Percentiles rank a stretch among this genome's conserved stretches.
Evolutionary conservation across 75 land plant species (phyloP).

Genomic region (Pinus tabuliformis): DNA sequence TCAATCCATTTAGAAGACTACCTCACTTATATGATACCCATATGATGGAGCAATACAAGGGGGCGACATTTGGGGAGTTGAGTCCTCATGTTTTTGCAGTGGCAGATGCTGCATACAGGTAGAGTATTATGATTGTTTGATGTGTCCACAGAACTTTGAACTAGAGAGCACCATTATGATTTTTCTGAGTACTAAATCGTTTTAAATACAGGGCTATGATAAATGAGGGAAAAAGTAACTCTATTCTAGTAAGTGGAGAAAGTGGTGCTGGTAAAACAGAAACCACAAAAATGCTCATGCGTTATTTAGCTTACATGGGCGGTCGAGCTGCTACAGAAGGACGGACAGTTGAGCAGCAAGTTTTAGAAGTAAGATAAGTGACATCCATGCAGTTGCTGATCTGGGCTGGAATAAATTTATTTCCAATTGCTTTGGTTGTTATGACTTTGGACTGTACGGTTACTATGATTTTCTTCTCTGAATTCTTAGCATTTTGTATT

Average conservation of each 20-base stretch:
- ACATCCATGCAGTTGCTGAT: neutral
- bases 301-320: slow-evolving; percentile 88
- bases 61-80: slow-evolving; percentile 79
- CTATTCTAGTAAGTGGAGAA: slow-evolving; percentile 80
- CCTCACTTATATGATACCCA: slow-evolving; percentile 78
- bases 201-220: slow-evolving; percentile 74
- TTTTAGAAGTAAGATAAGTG: slow-evolving; percentile 69
- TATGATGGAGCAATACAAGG: slow-evolving; percentile 90
- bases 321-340: slow-evolving; percentile 81
- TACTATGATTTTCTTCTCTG: neutral
- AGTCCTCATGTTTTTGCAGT: slow-evolving; percentile 98
- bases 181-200: neutral
- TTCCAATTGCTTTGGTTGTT: neutral
- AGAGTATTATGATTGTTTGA: neutral
- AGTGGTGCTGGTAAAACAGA: slow-evolving; percentile 88
- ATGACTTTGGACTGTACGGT: neutral
- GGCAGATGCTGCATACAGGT: slow-evolving; percentile 93
- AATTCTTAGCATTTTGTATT: neutral
- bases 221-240: slow-evolving; percentile 83
- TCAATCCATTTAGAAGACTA: slow-evolving; percentile 84
- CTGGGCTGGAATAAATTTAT: neutral
- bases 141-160: neutral
- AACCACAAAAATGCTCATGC: slow-evolving; percentile 89
- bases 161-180: neutral
- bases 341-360: slow-evolving; percentile 92